Evolutionary conservation across 768 basidiomycete genomes (phyloP).

Genomic region (Trametes gibbosa): DNA sequence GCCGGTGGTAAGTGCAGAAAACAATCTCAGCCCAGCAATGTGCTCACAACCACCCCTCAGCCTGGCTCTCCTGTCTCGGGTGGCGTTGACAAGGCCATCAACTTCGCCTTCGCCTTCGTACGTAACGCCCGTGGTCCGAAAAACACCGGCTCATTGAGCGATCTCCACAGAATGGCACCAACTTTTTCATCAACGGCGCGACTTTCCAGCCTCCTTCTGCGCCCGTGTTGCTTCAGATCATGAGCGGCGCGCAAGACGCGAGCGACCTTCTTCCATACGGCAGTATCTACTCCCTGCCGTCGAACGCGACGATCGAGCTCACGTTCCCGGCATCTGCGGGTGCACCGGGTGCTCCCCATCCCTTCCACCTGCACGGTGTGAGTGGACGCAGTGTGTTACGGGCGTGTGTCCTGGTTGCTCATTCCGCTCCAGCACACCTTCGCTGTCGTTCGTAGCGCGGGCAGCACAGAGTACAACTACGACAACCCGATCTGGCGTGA

Average conservation of each 20-base stretch:
- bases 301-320: conserved; percentile 47
- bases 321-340: conserved; percentile 43
- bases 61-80: conserved; percentile 20
- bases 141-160: too few relatives aligned
- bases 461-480: conserved; percentile 34
- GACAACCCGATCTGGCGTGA: conserved; percentile 37
- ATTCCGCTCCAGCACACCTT: conserved; percentile 35
- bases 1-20: conserved; percentile 19
- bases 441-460: conserved; percentile 36
- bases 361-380: conserved; percentile 42
- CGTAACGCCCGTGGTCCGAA: neutral
- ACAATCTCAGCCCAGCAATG: neutral
- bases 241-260: conserved; percentile 50
- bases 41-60: neutral
- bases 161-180: conserved; percentile 15
- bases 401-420: neutral
- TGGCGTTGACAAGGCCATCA: conserved; percentile 23
- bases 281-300: conserved; percentile 44
- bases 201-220: conserved; percentile 41
- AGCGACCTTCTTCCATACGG: conserved; percentile 49
- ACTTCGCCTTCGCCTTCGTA: conserved; percentile 19
- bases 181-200: conserved; percentile 37
- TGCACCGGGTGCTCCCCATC: conserved; percentile 37
- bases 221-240: conserved; percentile 57
- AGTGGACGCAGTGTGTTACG: conserved; percentile 18